These are phyloP conservation scores for Alternaria brassicae DNA, from an alignment of 2,329 filamentous ascomycete genomes.

Conservation along the genomic window DNA sequence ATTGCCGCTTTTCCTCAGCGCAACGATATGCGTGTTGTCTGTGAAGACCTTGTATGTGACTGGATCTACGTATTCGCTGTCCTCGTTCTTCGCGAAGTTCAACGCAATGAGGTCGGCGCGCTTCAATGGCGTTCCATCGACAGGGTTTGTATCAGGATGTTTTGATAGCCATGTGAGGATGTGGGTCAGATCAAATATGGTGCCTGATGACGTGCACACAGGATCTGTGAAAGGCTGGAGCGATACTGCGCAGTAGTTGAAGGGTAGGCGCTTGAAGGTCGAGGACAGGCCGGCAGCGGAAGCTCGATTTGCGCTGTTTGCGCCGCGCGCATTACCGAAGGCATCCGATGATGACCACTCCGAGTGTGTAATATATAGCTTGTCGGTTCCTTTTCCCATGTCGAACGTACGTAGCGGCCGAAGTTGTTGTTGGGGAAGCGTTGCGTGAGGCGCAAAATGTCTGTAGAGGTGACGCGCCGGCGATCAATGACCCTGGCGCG, in stretches of 20 bases:
- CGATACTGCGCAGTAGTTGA: constrained; percentile 96
- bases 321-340: constrained; percentile 80
- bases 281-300: constrained; percentile 59
- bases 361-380: constrained; percentile 82
- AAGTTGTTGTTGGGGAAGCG: background rate
- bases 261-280: constrained; percentile 87
- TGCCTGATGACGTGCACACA: constrained; percentile 86
- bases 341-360: constrained; percentile 95
- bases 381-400: constrained; percentile 53
- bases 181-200: constrained; percentile 93
- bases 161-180: constrained; percentile 95
- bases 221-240: constrained; percentile 95
- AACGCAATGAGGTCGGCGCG: constrained; percentile 87
- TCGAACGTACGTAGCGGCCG: background rate
- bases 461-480: constrained; percentile 11
- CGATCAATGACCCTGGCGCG: constrained; percentile 5
- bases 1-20: constrained; percentile 84
- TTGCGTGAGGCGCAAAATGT: constrained; percentile 11
- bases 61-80: constrained; percentile 90
- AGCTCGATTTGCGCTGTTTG: constrained; percentile 65
- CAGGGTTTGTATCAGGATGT: constrained; percentile 90
- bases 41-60: constrained; percentile 98
- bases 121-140: constrained; percentile 79
- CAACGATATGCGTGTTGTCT: constrained; percentile 96
- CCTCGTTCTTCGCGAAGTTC: constrained; percentile 89